Evolutionary conservation across 257 asterid genomes (phyloP), one percentile per base, ranked within the genome.

Genomic region (Solanum megistacrolobum): DNA sequence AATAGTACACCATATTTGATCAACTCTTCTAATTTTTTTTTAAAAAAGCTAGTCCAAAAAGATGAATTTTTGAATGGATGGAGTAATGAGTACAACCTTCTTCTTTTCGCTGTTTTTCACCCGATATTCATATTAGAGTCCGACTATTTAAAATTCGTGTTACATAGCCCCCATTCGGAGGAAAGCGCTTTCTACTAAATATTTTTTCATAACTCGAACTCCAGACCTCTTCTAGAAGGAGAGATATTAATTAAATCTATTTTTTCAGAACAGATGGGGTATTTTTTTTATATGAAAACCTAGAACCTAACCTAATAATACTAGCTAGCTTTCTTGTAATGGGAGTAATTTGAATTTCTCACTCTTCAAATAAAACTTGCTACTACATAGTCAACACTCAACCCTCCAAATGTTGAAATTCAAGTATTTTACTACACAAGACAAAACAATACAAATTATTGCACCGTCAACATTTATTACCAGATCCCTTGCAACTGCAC

Each of bases 111-210:
- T 5, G 0, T 52, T 16, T 52, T 52, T 52, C 4, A 2, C 9
- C 3, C n/a, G 23, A 0, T 55, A 6, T 55, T 55, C 0, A 18
- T 6, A 55, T 6, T 55, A 55, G 2, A 18, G 0, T 55, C 0
- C 0, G 65, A 55, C 0, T 18, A 55, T 0, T 55, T 0, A 0
- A 0, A 55, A 55, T 55, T 18, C 2, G 2, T 6, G 65, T 1
- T 55, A 1, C 0, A 48, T 16, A 3, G 25, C 4, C 11, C 0
- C 0, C 65, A 55, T 55, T 55, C 0, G 0, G 0, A 55, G 10
- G 11, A 55, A 18, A 55, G 0, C 0, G 1, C 4, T 18, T 55
- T 0, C n/a, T 55, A 18, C 3, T 55, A 0, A 18, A 2, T 18
- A 55, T 18, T 55, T 55, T 46, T 55, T 55, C 3, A 52, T 52